A percentile compares a stretch with the other conserved stretches of the same genome.
phyloP scores from a whole-genome alignment of 192 early-diverging fungal genomes.

The Podila verticillata region DNA sequence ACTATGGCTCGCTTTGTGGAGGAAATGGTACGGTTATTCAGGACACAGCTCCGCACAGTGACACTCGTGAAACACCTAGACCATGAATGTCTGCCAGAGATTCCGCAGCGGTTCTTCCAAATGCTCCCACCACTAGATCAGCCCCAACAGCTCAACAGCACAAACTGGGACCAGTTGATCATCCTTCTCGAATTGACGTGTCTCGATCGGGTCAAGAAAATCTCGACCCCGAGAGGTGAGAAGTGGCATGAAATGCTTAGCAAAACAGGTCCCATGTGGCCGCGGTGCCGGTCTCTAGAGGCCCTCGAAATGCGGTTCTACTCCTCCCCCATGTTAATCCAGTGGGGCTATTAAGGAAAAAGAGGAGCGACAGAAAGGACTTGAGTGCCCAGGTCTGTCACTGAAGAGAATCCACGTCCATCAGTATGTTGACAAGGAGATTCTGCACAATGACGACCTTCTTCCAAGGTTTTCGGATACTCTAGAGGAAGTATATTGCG shows the following conservation, averaged over 20 bases:
- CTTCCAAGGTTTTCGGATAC: constrained; percentile 17
- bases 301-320: not conserved
- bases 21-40: too few relatives aligned
- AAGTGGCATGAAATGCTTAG: not conserved
- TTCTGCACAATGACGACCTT: constrained; percentile 10
- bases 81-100: too few relatives aligned
- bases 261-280: too few relatives aligned
- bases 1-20: not conserved
- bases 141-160: not conserved
- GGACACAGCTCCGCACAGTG: too few relatives aligned
- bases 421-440: not conserved
- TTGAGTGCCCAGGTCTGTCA: not conserved
- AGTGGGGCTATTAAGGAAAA: not conserved
- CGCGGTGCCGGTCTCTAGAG: not conserved
- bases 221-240: not conserved
- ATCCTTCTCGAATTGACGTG: not conserved
- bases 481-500: not conserved
- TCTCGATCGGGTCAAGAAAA: not conserved
- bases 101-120: too few relatives aligned
- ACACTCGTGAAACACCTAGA: too few relatives aligned
- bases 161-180: not conserved
- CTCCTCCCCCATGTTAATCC: not conserved
- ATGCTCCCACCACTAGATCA: not conserved
- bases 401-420: not conserved
- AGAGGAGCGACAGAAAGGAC: not conserved